Conservation (phyloP, 805 yeast species). For the Candida yuanshanica region DNA sequence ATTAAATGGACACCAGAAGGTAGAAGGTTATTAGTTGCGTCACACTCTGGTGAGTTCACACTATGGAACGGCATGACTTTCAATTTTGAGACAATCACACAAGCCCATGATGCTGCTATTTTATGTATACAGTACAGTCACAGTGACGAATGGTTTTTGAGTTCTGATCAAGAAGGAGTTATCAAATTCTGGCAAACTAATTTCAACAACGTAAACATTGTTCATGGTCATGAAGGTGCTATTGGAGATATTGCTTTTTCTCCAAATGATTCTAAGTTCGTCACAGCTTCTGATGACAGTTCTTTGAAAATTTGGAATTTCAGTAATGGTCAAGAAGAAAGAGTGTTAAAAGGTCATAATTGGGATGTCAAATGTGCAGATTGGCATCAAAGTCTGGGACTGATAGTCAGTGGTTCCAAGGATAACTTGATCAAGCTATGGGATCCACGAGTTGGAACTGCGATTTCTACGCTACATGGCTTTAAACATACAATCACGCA, state of each 20-base stretch:
- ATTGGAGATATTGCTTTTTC: slow-evolving; percentile 84
- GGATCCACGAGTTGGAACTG: slow-evolving; percentile 84
- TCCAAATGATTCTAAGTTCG: slow-evolving; percentile 86
- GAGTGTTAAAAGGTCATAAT: slow-evolving; percentile 82
- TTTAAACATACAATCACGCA: slow-evolving; percentile 92
- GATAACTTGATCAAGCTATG: slow-evolving; percentile 90
- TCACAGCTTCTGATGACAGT: slow-evolving; percentile 93
- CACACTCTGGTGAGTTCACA: slow-evolving; percentile 93
- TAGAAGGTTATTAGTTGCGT: slow-evolving; percentile 79
- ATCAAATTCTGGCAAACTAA: slow-evolving; percentile 98
- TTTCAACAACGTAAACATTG: slow-evolving; percentile 88
- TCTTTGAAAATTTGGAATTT: slow-evolving; percentile 92
- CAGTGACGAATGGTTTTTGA: slow-evolving; percentile 88
- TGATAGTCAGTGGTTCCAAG: slow-evolving; percentile 89
- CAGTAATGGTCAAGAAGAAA: slow-evolving; percentile 79
- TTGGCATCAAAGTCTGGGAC: slow-evolving; percentile 90
- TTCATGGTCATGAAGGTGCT: slow-evolving; percentile 72
- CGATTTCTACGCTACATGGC: slow-evolving; percentile 79
- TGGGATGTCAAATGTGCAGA: slow-evolving; percentile 98
- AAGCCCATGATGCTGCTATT: slow-evolving; percentile 93
- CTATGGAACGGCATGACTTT: slow-evolving; percentile 95
- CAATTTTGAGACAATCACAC: slow-evolving; percentile 95
- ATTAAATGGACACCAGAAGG: slow-evolving; percentile 98
- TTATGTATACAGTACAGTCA: slow-evolving; percentile 76
- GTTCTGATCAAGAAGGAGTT: slow-evolving; percentile 90